Base-by-base conservation (phyloP, 2,329 filamentous ascomycete genomes). In the Botrytis byssoidea region DNA sequence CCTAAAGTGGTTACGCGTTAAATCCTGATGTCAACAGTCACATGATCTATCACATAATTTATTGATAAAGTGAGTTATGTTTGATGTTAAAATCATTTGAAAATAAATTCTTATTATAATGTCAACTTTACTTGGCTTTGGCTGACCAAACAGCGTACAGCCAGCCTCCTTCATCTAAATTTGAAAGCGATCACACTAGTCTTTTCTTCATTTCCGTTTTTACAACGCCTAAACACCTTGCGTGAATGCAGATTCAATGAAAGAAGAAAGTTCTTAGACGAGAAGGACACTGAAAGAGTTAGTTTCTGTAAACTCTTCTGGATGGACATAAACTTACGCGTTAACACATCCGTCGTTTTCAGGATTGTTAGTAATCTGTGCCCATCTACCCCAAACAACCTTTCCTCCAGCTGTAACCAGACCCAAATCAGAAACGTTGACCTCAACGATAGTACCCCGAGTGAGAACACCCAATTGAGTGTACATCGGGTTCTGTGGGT, bases 361-460 rank as follows among this genome's bases (percentile, higher is more conserved):
- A 35, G 72, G 74, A 46, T 77, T 77, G 67, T 88, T 88, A 25
- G 79, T 73, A 69, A 93, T 87, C 83, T 94, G 92, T 12, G 92
- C 93, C 84, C 91, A 96, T 77, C 93, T 88, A 78, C 93, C 94
- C 95, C 95, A 98, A 10, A 95, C 93, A 14, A 97, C 93, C 85
- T 98, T 98, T 76, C 96, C 96, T 76, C 90, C 91, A 2, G 95
- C 92, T 4, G 96, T 98, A 25, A 97, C 94, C 75, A 98, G 86
- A 76, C 96, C 96, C 76, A 98, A 84, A 82, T 99, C 96, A 73
- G 89, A 92, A 44, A 98, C 94, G 81, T 99, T 97, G 79, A 98
- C 94, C 84, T 98, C 95, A 80, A 95, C 90, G 75, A 92, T 89
- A 44, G 90, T 95, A 76, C 93, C 93, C 84, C 94, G 94, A 66